Evolutionary conservation across 2,329 filamentous ascomycete genomes (phyloP).

Genomic region (Phyllosticta capitalensis): DNA sequence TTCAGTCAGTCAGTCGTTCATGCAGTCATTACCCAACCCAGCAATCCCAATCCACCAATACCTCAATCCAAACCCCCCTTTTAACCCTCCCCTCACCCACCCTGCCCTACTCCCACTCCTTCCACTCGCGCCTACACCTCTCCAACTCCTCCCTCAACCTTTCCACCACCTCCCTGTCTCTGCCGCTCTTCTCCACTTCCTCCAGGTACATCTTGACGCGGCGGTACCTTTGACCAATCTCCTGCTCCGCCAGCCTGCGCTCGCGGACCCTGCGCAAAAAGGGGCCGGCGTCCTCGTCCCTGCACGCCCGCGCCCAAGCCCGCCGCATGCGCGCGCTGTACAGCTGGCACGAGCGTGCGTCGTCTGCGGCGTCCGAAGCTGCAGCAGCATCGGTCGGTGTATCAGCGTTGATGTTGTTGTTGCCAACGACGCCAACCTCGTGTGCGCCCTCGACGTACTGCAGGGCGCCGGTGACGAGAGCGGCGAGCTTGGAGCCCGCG

Average conservation of each 20-base stretch:
- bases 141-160: conserved; percentile 19
- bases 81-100: neutral
- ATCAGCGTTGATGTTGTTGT: neutral
- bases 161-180: conserved; percentile 16
- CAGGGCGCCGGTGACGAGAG: conserved; percentile 42
- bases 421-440: conserved; percentile 20
- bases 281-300: conserved; percentile 45
- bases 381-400: too few relatives aligned
- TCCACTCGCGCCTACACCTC: conserved; percentile 22
- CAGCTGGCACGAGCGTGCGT: conserved; percentile 56
- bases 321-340: conserved; percentile 72
- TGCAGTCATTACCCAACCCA: neutral
- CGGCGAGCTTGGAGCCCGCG: conserved; percentile 17
- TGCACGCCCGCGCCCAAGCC: conserved; percentile 58
- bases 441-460: conserved; percentile 43
- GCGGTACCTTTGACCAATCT: neutral
- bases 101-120: conserved; percentile 19
- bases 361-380: neutral
- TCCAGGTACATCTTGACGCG: neutral
- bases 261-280: conserved; percentile 54
- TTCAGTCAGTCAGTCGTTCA: neutral
- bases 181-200: neutral
- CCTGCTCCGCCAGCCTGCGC: conserved; percentile 30
- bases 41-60: neutral
- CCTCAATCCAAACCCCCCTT: neutral